A percentile compares a stretch with the other conserved stretches of the same genome.
Conservation (phyloP, 139 green algal genomes). For the Tetradesmus lagerheimii region DNA sequence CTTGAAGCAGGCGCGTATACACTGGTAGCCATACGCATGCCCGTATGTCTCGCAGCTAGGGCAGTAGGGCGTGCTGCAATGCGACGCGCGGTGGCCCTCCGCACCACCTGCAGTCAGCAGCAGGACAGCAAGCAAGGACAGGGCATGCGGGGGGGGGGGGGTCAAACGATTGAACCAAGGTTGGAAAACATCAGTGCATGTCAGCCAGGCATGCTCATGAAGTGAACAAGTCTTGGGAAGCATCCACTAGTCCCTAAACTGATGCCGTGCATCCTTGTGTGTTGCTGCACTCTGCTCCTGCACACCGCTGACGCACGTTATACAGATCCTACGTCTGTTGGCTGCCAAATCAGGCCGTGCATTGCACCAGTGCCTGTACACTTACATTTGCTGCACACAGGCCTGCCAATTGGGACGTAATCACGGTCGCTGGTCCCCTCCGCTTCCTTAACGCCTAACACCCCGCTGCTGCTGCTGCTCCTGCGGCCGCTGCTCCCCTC, state of each 20-base stretch:
- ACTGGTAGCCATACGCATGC: background rate
- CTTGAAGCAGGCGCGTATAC: background rate
- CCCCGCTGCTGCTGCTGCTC: constrained; percentile 32
- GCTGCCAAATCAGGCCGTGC: no score
- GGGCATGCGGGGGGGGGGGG: no score
- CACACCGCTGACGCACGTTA: no score
- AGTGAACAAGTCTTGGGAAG: no score
- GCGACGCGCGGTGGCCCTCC: background rate
- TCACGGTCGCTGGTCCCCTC: background rate
- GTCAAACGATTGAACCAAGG: no score
- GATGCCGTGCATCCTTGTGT: no score
- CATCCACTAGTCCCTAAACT: no score
- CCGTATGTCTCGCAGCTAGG: background rate
- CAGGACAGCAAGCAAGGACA: background rate
- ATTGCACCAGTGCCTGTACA: background rate
- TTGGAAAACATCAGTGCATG: no score
- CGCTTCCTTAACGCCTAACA: background rate
- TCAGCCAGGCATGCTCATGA: no score
- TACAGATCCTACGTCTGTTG: no score
- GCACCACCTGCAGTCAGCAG: background rate
- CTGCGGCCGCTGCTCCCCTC: background rate
- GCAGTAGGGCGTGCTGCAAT: constrained; percentile 22
- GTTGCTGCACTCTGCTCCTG: no score
- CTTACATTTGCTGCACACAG: constrained; percentile 22
- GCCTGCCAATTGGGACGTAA: background rate